These are phyloP conservation scores for Candida pseudoviswanathii DNA, from an alignment of 1,139 yeast species.

Conservation along the genomic window DNA sequence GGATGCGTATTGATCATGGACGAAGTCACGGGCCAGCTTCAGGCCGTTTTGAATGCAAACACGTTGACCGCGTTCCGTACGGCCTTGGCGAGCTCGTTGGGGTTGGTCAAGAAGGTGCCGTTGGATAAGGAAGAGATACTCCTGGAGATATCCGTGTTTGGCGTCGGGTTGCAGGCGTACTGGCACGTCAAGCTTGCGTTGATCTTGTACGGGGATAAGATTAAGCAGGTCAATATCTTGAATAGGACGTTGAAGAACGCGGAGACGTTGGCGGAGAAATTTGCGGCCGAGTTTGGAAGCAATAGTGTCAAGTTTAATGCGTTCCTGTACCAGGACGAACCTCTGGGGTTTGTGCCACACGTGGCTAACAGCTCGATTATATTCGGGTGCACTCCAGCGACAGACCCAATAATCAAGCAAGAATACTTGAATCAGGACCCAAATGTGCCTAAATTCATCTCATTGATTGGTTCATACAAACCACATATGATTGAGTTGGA, in stretches of 20 bases:
- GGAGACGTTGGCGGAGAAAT: conserved; percentile 23
- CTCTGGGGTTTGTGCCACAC: conserved; percentile 18
- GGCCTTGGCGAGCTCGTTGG: conserved; percentile 58
- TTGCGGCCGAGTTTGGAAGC: conserved; percentile 27
- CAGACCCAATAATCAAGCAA: conserved; percentile 45
- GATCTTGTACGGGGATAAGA: conserved; percentile 35
- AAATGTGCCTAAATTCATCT: conserved; percentile 43
- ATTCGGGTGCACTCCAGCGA: conserved; percentile 63
- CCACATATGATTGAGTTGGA: conserved; percentile 72
- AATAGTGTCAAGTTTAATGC: conserved; percentile 21
- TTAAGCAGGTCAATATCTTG: conserved; percentile 45
- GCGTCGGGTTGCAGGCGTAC: conserved; percentile 68
- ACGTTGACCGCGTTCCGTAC: conserved; percentile 70
- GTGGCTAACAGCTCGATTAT: conserved; percentile 41
- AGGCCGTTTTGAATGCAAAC: conserved; percentile 60
- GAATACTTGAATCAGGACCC: conserved; percentile 34
- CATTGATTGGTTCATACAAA: conserved; percentile 68
- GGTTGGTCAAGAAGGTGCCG: conserved; percentile 40
- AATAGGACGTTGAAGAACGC: conserved; percentile 52
- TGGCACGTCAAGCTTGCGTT: conserved; percentile 62
- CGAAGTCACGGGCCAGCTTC: conserved; percentile 50
- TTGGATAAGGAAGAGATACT: conserved; percentile 17
- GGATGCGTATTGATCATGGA: conserved; percentile 55
- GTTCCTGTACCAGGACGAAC: conserved; percentile 21
- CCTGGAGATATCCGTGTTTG: conserved; percentile 49